Conservation (phyloP, 164 flowering plant genomes). For the Vitis riparia region DNA sequence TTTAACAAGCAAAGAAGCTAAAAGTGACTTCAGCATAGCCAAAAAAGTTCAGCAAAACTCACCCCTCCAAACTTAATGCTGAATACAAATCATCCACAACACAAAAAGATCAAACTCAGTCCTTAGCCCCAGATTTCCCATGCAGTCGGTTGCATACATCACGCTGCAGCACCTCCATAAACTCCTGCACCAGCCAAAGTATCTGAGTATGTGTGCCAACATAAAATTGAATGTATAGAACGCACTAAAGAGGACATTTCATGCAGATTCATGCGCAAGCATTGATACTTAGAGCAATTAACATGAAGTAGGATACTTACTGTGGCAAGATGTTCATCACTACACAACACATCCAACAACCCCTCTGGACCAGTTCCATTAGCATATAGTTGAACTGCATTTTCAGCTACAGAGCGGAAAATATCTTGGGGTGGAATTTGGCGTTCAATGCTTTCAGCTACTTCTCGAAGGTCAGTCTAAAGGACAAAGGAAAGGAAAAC, state of each 20-base stretch:
- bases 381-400: slow-evolving; percentile 30
- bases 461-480: slow-evolving; percentile 47
- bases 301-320: slow-evolving; percentile 36
- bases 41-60: too few species aligned
- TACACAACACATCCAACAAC: slow-evolving; percentile 52
- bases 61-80: too few species aligned
- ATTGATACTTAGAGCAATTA: neutral
- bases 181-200: slow-evolving; percentile 50
- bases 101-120: too few species aligned
- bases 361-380: slow-evolving; percentile 27
- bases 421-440: slow-evolving; percentile 51
- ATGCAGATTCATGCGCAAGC: too few species aligned
- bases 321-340: slow-evolving; percentile 49
- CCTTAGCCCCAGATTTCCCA: slow-evolving; percentile 15
- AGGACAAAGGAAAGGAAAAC: neutral
- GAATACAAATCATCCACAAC: too few species aligned
- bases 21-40: too few species aligned
- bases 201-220: neutral
- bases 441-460: slow-evolving; percentile 44
- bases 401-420: slow-evolving; percentile 58
- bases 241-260: neutral
- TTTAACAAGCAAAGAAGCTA: too few species aligned
- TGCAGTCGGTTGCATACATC: slow-evolving; percentile 42
- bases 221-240: neutral
- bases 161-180: slow-evolving; percentile 47